Conservation (phyloP, 352 stramenopile genomes). For the Globisporangium acanthophoron region DNA sequence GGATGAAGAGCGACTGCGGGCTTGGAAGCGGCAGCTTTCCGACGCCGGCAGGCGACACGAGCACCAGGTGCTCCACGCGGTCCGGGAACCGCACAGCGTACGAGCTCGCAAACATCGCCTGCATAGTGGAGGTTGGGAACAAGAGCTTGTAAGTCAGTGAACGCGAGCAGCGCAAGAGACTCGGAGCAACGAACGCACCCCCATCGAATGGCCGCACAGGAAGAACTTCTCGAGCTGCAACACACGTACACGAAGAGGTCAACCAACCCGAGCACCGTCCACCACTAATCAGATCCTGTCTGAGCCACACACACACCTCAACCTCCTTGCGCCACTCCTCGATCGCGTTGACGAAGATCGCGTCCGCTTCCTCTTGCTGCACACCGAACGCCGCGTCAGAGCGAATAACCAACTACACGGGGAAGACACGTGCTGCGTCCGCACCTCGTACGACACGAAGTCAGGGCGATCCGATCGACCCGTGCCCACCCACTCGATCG, state of each 20-base stretch:
- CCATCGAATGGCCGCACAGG: conserved; percentile 58
- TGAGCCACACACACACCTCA: conserved; percentile 17
- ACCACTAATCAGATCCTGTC: too few species aligned
- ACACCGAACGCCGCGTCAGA: background rate
- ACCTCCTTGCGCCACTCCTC: conserved; percentile 60
- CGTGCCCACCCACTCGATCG: conserved; percentile 64
- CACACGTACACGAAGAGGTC: background rate
- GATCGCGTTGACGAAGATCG: conserved; percentile 50
- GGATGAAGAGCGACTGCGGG: conserved; percentile 26
- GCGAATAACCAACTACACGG: too few species aligned
- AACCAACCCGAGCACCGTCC: background rate
- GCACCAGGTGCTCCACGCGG: conserved; percentile 43
- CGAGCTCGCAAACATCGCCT: conserved; percentile 58
- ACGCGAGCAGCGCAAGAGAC: background rate
- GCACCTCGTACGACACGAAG: conserved; percentile 51
- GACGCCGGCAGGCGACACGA: conserved; percentile 61
- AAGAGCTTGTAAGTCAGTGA: background rate
- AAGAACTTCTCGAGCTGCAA: conserved; percentile 54
- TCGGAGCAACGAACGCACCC: conserved; percentile 18
- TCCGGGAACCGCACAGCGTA: conserved; percentile 42
- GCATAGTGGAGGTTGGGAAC: background rate
- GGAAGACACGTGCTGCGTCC: background rate
- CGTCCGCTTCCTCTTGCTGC: conserved; percentile 52
- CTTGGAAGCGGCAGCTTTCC: conserved; percentile 27
- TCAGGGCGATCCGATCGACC: conserved; percentile 55